Evolutionary conservation across 2,329 filamentous ascomycete species (phyloP).

Genomic region (Didymella segeticola): DNA sequence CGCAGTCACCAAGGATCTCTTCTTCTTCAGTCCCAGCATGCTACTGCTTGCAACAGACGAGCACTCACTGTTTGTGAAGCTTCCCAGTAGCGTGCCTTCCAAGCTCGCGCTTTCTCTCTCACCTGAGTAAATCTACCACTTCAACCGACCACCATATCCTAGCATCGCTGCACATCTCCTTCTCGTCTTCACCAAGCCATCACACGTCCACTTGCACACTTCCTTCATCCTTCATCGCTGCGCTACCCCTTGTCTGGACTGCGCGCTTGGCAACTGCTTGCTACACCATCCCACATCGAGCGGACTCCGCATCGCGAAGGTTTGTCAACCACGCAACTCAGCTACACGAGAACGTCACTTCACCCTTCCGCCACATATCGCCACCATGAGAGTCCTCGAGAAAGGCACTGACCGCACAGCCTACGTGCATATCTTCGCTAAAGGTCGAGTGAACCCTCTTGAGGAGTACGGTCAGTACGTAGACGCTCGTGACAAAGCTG

Average conservation of each 20-base stretch:
- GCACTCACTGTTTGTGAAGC: not conserved
- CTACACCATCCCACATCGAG: too few species aligned
- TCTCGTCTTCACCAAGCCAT: too few species aligned
- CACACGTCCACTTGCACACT: too few species aligned
- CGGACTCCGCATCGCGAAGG: not conserved
- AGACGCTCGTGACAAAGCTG: conserved; percentile 27
- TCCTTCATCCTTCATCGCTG: too few species aligned
- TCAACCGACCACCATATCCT: too few species aligned
- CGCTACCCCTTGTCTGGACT: too few species aligned
- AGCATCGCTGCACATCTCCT: not conserved
- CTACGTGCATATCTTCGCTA: conserved; percentile 35
- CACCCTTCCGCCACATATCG: not conserved
- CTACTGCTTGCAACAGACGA: not conserved
- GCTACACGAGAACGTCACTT: not conserved
- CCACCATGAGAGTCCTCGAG: conserved; percentile 49
- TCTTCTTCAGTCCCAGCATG: not conserved
- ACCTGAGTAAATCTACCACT: too few species aligned
- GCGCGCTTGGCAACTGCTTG: too few species aligned
- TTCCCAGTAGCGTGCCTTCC: not conserved
- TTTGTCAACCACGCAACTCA: not conserved
- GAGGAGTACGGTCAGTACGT: conserved; percentile 46
- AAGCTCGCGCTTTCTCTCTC: not conserved
- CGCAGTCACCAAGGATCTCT: not conserved
- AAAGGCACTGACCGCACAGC: conserved; percentile 43
- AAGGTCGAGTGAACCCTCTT: conserved; percentile 31